Percentiles rank a stretch among this genome's conserved stretches.
phyloP scores from a whole-genome alignment of 208 protist species.

The Plasmodiophora brassicae region DNA sequence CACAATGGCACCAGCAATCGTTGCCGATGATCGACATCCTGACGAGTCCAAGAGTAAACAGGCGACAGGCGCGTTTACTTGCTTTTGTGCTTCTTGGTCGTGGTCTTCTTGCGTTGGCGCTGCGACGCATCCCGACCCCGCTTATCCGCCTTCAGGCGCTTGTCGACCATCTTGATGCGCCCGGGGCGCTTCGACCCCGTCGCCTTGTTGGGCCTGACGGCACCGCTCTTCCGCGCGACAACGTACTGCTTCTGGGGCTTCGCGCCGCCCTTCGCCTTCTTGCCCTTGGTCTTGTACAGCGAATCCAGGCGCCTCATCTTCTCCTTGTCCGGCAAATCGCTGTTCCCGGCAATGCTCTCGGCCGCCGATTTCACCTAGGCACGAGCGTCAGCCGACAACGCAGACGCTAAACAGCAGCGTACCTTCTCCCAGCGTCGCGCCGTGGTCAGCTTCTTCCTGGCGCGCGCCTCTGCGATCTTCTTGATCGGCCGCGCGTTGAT shows the following conservation, averaged over 20 bases:
- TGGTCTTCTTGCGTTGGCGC: not conserved
- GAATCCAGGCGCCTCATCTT: not conserved
- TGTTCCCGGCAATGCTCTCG: not conserved
- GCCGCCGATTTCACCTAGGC: not conserved
- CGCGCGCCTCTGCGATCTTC: conserved; percentile 51
- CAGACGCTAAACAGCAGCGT: not conserved
- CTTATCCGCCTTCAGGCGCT: conserved; percentile 6
- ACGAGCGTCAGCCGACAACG: not conserved
- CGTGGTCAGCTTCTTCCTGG: conserved; percentile 37
- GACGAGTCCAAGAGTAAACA: no score
- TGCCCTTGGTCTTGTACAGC: not conserved
- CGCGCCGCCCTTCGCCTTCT: not conserved
- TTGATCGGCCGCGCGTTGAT: conserved; percentile 55
- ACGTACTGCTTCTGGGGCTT: conserved; percentile 30
- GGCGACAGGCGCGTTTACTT: no score
- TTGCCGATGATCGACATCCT: no score
- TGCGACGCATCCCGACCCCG: not conserved
- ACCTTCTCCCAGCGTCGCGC: conserved; percentile 11
- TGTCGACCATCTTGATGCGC: conserved; percentile 23
- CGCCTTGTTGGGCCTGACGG: no score
- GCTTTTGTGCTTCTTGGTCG: not conserved
- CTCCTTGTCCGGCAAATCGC: not conserved
- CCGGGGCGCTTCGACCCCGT: not conserved
- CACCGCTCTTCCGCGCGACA: not conserved
- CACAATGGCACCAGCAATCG: no score